phyloP scores from a whole-genome alignment of 257 asterid genomes.

The Handroanthus guayacan region DNA sequence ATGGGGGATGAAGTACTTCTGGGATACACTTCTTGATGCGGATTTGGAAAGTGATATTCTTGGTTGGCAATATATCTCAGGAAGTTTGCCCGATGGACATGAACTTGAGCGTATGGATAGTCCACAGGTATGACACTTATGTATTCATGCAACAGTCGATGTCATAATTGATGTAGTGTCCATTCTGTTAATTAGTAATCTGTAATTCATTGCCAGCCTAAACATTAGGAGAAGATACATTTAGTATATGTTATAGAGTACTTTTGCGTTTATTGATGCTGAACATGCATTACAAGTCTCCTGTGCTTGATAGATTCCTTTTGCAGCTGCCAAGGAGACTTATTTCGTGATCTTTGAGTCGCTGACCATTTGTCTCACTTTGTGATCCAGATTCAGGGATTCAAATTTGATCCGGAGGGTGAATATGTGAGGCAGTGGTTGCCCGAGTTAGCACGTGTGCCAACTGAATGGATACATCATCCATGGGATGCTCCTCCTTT shows the following conservation, averaged over 20 bases:
- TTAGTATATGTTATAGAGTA: too few species aligned
- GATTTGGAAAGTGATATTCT: constrained; percentile 90
- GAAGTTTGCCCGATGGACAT: constrained; percentile 94
- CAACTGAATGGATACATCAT: constrained; percentile 93
- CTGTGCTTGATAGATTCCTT: neutral
- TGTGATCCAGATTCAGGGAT: constrained; percentile 82
- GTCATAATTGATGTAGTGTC: neutral
- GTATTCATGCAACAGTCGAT: neutral
- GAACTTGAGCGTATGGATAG: constrained; percentile 87
- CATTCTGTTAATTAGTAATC: neutral
- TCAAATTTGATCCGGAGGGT: constrained; percentile 83
- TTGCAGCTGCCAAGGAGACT: too few species aligned
- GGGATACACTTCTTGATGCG: constrained; percentile 97
- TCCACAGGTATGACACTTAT: constrained; percentile 74
- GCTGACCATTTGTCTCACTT: neutral
- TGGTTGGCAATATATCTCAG: constrained; percentile 95
- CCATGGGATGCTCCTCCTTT: constrained; percentile 87
- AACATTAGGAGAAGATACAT: neutral
- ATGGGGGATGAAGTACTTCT: constrained; percentile 97
- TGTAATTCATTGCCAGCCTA: neutral
- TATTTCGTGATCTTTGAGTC: too few species aligned
- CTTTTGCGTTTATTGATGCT: too few species aligned
- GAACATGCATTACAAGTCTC: neutral
- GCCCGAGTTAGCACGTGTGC: constrained; percentile 90
- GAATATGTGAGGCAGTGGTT: constrained; percentile 89